Evolutionary conservation across 2,329 filamentous ascomycete species (phyloP).

Genomic region (Aspergillus japonicus): DNA sequence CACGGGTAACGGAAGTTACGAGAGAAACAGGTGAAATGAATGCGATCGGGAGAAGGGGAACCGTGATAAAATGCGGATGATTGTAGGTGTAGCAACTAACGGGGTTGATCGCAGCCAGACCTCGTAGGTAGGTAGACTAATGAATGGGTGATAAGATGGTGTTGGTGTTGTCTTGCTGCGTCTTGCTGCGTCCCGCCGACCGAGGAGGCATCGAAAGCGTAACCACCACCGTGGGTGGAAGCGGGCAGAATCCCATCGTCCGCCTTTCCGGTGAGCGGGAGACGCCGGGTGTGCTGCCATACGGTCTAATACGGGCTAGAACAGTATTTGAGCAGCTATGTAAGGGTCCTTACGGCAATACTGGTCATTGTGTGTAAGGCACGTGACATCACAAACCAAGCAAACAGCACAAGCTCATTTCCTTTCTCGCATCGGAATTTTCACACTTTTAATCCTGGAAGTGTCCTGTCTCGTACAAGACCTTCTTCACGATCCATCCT

Average conservation of each 20-base stretch:
- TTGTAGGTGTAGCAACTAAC: background rate
- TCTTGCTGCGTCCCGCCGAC: no score
- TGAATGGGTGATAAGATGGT: no score
- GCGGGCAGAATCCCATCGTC: slow-evolving; percentile 40
- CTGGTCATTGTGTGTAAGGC: background rate
- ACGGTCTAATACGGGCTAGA: background rate
- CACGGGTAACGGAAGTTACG: background rate
- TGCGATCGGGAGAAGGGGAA: background rate
- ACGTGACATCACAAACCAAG: slow-evolving; percentile 21
- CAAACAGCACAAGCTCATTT: slow-evolving; percentile 26
- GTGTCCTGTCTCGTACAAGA: slow-evolving; percentile 3
- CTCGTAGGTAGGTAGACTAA: no score
- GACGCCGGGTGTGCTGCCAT: background rate
- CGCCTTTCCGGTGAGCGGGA: slow-evolving; percentile 11
- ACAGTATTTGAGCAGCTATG: background rate
- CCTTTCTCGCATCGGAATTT: slow-evolving; percentile 32
- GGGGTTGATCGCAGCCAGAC: background rate
- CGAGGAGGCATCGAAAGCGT: slow-evolving; percentile 6
- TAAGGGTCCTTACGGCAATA: no score
- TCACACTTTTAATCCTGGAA: slow-evolving; percentile 21
- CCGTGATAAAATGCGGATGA: background rate
- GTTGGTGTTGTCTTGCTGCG: no score
- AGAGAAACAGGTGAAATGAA: background rate
- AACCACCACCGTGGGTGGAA: slow-evolving; percentile 26
- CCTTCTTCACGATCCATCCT: slow-evolving; percentile 2